A percentile compares a stretch with the other conserved stretches of the same genome.
Evolutionary conservation across 352 stramenopile genomes (phyloP).

Genomic region (Ochromonadaceae sp.): DNA sequence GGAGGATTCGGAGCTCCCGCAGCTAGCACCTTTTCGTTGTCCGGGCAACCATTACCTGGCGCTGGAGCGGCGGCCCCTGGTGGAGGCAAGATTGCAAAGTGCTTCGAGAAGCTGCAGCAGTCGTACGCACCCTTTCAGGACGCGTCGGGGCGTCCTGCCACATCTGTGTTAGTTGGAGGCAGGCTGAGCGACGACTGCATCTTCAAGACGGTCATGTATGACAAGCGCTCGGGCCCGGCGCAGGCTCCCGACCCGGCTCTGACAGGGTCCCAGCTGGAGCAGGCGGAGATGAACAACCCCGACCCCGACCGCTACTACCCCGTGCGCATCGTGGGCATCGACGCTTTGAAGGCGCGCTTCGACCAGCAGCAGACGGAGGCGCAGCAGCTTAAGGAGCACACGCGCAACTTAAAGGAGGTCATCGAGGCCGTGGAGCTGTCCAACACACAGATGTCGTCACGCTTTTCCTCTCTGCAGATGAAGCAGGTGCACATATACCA

Average conservation of each 20-base stretch:
- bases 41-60: no score
- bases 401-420: neutral
- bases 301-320: neutral
- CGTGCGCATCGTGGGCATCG: neutral
- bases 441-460: neutral
- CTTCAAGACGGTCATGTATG: neutral
- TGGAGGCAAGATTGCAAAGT: no score
- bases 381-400: neutral
- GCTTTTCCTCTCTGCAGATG: neutral
- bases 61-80: no score
- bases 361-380: neutral
- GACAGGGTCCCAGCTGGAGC: neutral
- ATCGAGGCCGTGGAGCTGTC: neutral
- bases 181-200: neutral
- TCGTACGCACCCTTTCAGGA: constrained; percentile 9
- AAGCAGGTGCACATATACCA: neutral
- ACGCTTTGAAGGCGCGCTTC: neutral
- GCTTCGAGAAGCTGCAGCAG: neutral
- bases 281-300: constrained; percentile 2
- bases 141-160: neutral
- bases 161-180: neutral
- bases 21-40: no score
- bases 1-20: no score
- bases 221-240: neutral
- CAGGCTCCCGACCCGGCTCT: neutral